Evolutionary conservation across 768 basidiomycete species (phyloP), one percentile per base, ranked within the genome.

Genomic region (Leccinum pellstonianum): DNA sequence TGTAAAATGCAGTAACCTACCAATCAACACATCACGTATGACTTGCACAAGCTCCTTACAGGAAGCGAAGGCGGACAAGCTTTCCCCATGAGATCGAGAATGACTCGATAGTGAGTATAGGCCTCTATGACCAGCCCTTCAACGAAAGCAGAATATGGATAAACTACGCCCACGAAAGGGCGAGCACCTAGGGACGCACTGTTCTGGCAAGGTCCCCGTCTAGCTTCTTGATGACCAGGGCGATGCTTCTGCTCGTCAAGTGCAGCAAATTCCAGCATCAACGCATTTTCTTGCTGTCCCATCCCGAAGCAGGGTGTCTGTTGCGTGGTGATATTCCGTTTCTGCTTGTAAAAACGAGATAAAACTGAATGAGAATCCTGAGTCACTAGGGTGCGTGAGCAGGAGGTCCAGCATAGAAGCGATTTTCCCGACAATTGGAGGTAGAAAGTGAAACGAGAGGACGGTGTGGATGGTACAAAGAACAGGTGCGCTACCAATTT

Each of bases 171-270:
- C 11, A 9, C 19, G 12, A 17, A 49, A 25, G 47, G 56, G 59
- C 37, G 5, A 38, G 35, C 58, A 54, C 14, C 6, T 7, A 3
- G 25, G 43, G 11, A 85, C 93, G 75, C 71, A 97, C 95, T 43
- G 88, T 90, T 62, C 95, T 79, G 5, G 95, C 94, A 62, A 99
- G 77, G 70, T 98, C 95, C 1, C 94, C 96, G 35, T 99, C 95
- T 6, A 98, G 78, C 75, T 97, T 92, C 75, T 96, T 98, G 69
- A 98, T 93, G 62, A 98, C 96, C 1, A 90, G 85, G 1, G 93
- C 81, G 66, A 97, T 98, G 76, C 88, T 91, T 65, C 96, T 77
- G 65, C 92, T 93, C 4, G 94, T 95, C 75, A 80, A 57, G 80
- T 98, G 95, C 57, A 98, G 77, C 66, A 94, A 87, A 5, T 83